Percentiles rank a stretch among this genome's conserved stretches.
These are phyloP conservation scores for Sporobolomyces roseus DNA, from an alignment of 768 basidiomycete species.

Conservation along the genomic window DNA sequence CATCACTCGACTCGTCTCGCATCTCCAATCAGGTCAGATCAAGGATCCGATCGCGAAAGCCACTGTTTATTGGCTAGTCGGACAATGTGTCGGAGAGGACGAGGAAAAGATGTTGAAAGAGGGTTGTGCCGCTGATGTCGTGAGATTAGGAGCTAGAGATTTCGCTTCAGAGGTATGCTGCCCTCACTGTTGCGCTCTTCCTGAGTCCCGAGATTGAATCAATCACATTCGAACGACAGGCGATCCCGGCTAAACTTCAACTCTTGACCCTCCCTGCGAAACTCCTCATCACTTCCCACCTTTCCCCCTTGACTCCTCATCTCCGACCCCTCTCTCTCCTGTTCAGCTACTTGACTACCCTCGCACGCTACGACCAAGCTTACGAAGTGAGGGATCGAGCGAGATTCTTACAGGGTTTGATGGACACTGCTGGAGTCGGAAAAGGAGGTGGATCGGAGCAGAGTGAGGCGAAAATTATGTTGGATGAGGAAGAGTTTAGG, in stretches of 20 bases:
- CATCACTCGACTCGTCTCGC: slow-evolving; percentile 31
- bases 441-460: neutral
- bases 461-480: slow-evolving; percentile 6
- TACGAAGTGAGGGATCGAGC: slow-evolving; percentile 90
- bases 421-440: slow-evolving; percentile 55
- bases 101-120: slow-evolving; percentile 47
- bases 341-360: slow-evolving; percentile 67
- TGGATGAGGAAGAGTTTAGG: slow-evolving; percentile 34
- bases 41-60: slow-evolving; percentile 60
- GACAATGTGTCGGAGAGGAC: slow-evolving; percentile 65
- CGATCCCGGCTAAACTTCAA: slow-evolving; percentile 70
- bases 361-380: slow-evolving; percentile 80
- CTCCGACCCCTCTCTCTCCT: slow-evolving; percentile 52
- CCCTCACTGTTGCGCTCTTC: neutral
- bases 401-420: slow-evolving; percentile 69
- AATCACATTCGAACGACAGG: slow-evolving; percentile 49
- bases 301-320: slow-evolving; percentile 52
- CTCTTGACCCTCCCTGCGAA: slow-evolving; percentile 81
- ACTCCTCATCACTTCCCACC: slow-evolving; percentile 63
- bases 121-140: slow-evolving; percentile 82
- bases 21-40: slow-evolving; percentile 18
- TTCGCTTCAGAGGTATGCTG: slow-evolving; percentile 65
- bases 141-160: slow-evolving; percentile 70
- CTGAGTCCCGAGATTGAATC: neutral
- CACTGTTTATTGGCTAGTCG: slow-evolving; percentile 87